Conservation (phyloP, 2,329 filamentous ascomycete genomes). For the Talaromyces sp. region DNA sequence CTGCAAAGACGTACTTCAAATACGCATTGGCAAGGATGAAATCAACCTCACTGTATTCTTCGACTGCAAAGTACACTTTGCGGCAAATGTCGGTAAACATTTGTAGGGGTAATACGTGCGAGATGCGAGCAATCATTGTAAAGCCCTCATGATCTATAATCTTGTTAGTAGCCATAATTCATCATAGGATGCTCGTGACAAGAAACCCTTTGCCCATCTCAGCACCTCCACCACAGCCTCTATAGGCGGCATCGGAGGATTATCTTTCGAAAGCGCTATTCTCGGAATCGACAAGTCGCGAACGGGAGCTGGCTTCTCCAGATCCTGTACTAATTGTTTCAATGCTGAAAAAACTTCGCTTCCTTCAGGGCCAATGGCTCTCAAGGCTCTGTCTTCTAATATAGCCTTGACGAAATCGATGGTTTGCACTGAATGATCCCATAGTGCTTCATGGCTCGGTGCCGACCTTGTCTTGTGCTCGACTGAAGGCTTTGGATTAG, state of each 20-base stretch:
- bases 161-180: not conserved
- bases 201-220: not conserved
- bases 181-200: not conserved
- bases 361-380: not conserved
- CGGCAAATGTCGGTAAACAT: not conserved
- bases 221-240: not conserved
- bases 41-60: slow-evolving; percentile 6
- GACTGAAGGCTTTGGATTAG: not conserved
- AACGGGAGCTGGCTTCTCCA: not conserved
- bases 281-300: not conserved
- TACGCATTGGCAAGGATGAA: slow-evolving; percentile 8
- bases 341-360: not conserved
- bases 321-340: not conserved
- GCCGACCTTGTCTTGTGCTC: not conserved
- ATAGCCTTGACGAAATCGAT: not conserved
- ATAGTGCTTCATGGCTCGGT: not conserved
- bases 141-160: not conserved
- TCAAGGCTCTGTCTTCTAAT: not conserved
- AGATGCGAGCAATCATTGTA: not conserved
- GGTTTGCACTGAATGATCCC: not conserved
- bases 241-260: not conserved
- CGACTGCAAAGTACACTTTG: not conserved
- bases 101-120: not conserved
- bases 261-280: not conserved
- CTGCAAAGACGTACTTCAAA: slow-evolving; percentile 6